phyloP scores from a whole-genome alignment of 2,329 filamentous ascomycete species.

The Pseudocercospora pini-densiflorae region DNA sequence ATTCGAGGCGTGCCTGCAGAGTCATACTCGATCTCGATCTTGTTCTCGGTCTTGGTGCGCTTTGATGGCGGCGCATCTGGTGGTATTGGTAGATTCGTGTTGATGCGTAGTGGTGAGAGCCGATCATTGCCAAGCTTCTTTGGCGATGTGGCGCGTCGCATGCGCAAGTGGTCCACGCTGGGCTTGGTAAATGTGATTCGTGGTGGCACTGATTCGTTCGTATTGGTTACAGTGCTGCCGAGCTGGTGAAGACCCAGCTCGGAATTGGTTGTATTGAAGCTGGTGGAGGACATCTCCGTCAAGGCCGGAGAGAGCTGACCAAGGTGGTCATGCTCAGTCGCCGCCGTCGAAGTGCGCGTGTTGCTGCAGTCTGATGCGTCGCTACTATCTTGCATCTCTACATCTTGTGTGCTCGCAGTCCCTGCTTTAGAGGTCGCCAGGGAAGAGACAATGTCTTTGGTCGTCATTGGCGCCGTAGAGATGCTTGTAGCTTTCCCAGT shows the following conservation, averaged over 20 bases:
- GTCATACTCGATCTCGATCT: conserved; percentile 33
- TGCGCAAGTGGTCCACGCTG: conserved; percentile 28
- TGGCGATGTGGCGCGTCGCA: conserved; percentile 34
- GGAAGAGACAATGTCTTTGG: conserved; percentile 8
- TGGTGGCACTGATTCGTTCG: not conserved
- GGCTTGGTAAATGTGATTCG: conserved; percentile 3
- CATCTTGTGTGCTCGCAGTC: not conserved
- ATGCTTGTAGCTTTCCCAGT: conserved; percentile 24
- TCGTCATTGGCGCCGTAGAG: conserved; percentile 29
- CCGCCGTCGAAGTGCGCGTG: too few species aligned
- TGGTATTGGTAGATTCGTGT: conserved; percentile 14
- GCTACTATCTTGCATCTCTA: not conserved
- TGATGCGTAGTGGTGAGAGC: conserved; percentile 33
- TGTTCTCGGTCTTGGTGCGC: conserved; percentile 24
- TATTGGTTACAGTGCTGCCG: not conserved
- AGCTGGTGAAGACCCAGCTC: not conserved
- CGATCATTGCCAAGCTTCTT: conserved; percentile 35
- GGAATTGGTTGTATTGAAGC: not conserved
- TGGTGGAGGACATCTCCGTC: not conserved
- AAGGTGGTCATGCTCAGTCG: not conserved
- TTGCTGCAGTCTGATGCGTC: not conserved
- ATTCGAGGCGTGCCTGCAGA: conserved; percentile 28
- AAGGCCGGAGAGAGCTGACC: not conserved
- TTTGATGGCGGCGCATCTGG: conserved; percentile 21
- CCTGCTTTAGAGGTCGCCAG: conserved; percentile 7